Base-by-base conservation (phyloP, 1,284 basidiomycete genomes). In the Leucocoprinus gongylophorus region DNA sequence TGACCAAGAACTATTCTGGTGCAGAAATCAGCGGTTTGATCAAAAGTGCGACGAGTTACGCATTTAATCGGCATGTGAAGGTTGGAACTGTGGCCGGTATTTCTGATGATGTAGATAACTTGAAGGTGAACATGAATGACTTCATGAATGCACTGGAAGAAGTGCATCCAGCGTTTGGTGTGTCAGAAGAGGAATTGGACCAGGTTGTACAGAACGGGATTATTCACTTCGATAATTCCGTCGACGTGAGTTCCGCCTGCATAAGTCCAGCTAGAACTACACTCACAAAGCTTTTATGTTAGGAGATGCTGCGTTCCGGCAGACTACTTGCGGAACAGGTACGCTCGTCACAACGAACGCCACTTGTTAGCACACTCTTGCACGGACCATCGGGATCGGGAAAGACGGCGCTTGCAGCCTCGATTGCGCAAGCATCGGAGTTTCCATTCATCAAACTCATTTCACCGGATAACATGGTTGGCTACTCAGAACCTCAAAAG, bases 391-490 rank as follows among this genome's bases (percentile, higher is more conserved):
- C 95, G 10, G 91, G 92, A 3, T 83, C 92, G 2, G 97, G 97
- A 37, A 99, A 99, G 75, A 95, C 95, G 0, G 95, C 97, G 0
- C 74, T 99, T 43, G 95, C 91, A 4, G 97, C 94, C 3, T 92
- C 91, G 7, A 97, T 99, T 53, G 97, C 95, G 7, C 87, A 93
- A 71, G 80, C 81, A 9, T 98, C 95, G 12, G 79, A 88, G 56
- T 99, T 89, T 70, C 97, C 97, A 0, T 99, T 99, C 75, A 97
- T 99, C 77, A 98, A 99, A 71, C 80, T 99, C 46, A 84, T 99
- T 57, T 91, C 94, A 13, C 92, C 97, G 0, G 97, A 99, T 63
- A 88, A 81, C 61, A 98, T 99, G 95, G 91, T 99, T 53, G 97
- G 97, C 7, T 95, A 84, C 70, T 83, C 83, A 21, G 97, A 99